A percentile compares a stretch with the other conserved stretches of the same genome.
Conservation (phyloP, 140 eudicot genomes). For the Bidens hawaiensis region DNA sequence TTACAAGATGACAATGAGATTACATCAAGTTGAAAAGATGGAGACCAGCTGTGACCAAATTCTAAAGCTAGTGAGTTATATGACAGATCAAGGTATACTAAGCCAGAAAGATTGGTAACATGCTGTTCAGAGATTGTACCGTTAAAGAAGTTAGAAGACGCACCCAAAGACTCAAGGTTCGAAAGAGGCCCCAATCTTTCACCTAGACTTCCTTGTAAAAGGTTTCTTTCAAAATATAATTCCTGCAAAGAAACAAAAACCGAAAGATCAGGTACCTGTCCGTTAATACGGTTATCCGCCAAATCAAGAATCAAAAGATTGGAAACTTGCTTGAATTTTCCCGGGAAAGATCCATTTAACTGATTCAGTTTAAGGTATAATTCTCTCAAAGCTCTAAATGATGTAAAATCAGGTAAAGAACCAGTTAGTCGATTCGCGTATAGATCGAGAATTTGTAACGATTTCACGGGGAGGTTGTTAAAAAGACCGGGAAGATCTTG, state of each 20-base stretch:
- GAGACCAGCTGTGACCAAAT: slow-evolving; percentile 25
- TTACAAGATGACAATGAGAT: slow-evolving; percentile 36
- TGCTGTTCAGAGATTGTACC: slow-evolving; percentile 33
- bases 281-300: slow-evolving; percentile 31
- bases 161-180: slow-evolving; percentile 33
- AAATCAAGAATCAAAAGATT: slow-evolving; percentile 34
- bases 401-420: slow-evolving; percentile 40
- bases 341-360: slow-evolving; percentile 40
- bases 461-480: slow-evolving; percentile 3
- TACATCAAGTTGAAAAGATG: slow-evolving; percentile 42
- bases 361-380: slow-evolving; percentile 27
- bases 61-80: slow-evolving; percentile 28
- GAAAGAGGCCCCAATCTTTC: slow-evolving; percentile 31
- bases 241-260: slow-evolving; percentile 25
- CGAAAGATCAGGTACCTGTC: slow-evolving; percentile 38
- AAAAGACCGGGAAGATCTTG: slow-evolving; percentile 27
- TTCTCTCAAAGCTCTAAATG: slow-evolving; percentile 26
- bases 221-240: slow-evolving; percentile 32
- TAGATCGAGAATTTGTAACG: slow-evolving; percentile 29
- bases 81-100: slow-evolving; percentile 36
- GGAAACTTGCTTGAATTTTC: slow-evolving; percentile 20
- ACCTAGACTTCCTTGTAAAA: slow-evolving; percentile 32
- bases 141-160: slow-evolving; percentile 33
- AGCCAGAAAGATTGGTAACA: slow-evolving; percentile 35
- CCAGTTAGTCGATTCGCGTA: slow-evolving; percentile 32